Evolutionary conservation across 495 filamentous ascomycete genomes (phyloP).

Genomic region (Penicillium parvum): DNA sequence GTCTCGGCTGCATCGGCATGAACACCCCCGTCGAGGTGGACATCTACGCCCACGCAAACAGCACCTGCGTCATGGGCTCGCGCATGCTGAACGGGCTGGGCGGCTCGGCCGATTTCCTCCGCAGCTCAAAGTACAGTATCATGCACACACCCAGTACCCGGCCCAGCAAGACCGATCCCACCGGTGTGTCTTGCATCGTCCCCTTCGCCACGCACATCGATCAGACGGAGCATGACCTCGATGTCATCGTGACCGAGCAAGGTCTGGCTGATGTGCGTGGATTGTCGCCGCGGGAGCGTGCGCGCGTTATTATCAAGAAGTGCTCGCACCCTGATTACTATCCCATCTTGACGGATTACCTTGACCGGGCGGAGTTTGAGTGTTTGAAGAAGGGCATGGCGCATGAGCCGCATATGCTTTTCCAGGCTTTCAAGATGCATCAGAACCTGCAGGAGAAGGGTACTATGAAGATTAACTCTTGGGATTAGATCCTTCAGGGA

Average conservation of each 20-base stretch:
- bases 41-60: slow-evolving; percentile 93
- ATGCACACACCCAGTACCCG: slow-evolving; percentile 87
- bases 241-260: slow-evolving; percentile 82
- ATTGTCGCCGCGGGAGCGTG: slow-evolving; percentile 73
- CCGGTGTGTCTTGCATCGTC: slow-evolving; percentile 81
- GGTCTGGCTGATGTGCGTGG: slow-evolving; percentile 85
- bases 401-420: slow-evolving; percentile 84
- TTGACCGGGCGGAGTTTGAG: slow-evolving; percentile 82
- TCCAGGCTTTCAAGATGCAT: slow-evolving; percentile 86
- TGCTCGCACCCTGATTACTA: slow-evolving; percentile 83
- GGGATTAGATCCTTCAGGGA: slow-evolving; percentile 34
- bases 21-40: slow-evolving; percentile 94
- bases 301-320: slow-evolving; percentile 81
- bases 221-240: slow-evolving; percentile 89
- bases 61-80: slow-evolving; percentile 83
- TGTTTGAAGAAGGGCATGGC: slow-evolving; percentile 85
- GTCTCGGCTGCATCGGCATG: slow-evolving; percentile 88
- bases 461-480: slow-evolving; percentile 72
- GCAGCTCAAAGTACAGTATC: slow-evolving; percentile 79
- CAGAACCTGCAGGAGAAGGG: slow-evolving; percentile 73
- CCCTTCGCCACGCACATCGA: slow-evolving; percentile 92
- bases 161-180: slow-evolving; percentile 77
- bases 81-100: slow-evolving; percentile 92
- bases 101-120: slow-evolving; percentile 84
- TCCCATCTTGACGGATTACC: slow-evolving; percentile 78